A percentile compares a stretch with the other conserved stretches of the same genome.
These are phyloP conservation scores for Clavariopsis aquatica DNA, from an alignment of 495 filamentous ascomycete species.

Conservation along the genomic window DNA sequence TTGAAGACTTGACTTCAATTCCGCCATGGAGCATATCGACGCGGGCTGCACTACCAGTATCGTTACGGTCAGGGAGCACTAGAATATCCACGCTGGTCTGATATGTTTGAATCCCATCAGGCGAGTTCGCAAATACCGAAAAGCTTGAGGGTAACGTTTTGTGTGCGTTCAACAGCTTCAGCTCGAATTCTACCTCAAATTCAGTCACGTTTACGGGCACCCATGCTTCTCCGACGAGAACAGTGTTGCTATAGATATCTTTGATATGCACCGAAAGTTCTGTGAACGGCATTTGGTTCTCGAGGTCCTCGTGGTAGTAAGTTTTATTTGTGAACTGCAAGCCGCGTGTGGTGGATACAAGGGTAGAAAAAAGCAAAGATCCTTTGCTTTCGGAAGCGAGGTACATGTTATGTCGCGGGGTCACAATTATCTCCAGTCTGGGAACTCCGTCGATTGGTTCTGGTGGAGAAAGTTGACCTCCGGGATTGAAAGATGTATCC, in stretches of 20 bases:
- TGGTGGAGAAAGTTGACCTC: slow-evolving; percentile 58
- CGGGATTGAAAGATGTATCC: slow-evolving; percentile 55
- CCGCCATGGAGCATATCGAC: slow-evolving; percentile 64
- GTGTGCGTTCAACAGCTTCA: background rate
- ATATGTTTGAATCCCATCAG: slow-evolving; percentile 46
- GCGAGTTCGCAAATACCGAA: slow-evolving; percentile 28
- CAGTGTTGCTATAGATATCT: slow-evolving; percentile 38
- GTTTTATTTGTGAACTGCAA: slow-evolving; percentile 46
- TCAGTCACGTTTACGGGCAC: slow-evolving; percentile 20
- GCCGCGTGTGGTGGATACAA: slow-evolving; percentile 55
- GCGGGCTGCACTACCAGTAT: slow-evolving; percentile 60
- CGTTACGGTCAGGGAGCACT: slow-evolving; percentile 58
- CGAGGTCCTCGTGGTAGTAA: background rate
- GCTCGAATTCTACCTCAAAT: slow-evolving; percentile 11
- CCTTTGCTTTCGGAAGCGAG: slow-evolving; percentile 54
- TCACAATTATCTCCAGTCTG: slow-evolving; percentile 59
- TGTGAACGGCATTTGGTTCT: slow-evolving; percentile 21
- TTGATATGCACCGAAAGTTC: slow-evolving; percentile 36
- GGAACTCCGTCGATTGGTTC: slow-evolving; percentile 46
- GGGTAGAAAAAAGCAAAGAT: slow-evolving; percentile 62
- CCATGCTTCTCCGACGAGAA: slow-evolving; percentile 32
- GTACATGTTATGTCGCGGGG: slow-evolving; percentile 64
- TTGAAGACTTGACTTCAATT: slow-evolving; percentile 48
- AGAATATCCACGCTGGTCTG: too few species aligned
- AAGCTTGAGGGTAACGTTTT: slow-evolving; percentile 17